These are phyloP conservation scores for Solanum chmielewskii DNA, from an alignment of 257 asterid genomes.

Conservation along the genomic window DNA sequence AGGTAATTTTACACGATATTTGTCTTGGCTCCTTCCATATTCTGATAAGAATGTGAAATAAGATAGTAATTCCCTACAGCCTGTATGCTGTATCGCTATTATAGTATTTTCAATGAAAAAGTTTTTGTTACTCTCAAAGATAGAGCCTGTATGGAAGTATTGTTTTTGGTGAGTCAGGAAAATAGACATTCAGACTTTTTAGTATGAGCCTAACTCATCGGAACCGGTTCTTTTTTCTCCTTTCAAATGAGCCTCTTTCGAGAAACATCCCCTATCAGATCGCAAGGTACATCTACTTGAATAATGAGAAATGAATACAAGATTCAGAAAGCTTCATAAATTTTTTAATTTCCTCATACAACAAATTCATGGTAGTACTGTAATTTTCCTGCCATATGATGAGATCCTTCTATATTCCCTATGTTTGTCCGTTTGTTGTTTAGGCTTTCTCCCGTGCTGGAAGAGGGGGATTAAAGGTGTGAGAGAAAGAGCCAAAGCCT, in stretches of 20 bases:
- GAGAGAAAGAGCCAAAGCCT: not conserved
- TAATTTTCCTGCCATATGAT: not conserved
- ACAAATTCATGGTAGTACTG: not conserved
- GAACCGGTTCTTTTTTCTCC: not conserved
- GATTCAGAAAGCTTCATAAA: not conserved
- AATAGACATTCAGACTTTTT: not conserved
- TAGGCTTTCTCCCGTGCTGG: not conserved
- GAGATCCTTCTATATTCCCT: not conserved
- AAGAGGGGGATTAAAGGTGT: not conserved
- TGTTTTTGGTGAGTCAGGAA: not conserved
- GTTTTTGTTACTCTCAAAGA: not conserved
- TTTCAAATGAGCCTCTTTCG: not conserved
- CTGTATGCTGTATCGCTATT: not conserved
- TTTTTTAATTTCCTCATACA: not conserved
- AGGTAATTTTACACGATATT: constrained; percentile 28
- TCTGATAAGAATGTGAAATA: not conserved
- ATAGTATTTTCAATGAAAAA: not conserved
- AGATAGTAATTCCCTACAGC: not conserved
- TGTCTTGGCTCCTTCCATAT: not conserved
- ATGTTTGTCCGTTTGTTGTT: not conserved
- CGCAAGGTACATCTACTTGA: not conserved
- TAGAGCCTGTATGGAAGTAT: not conserved
- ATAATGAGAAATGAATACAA: not conserved
- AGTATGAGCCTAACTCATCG: not conserved
- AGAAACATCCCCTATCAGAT: not conserved